These are phyloP conservation scores for Ganoderma leucocontextum DNA, from an alignment of 1,284 basidiomycete species.

Conservation along the genomic window DNA sequence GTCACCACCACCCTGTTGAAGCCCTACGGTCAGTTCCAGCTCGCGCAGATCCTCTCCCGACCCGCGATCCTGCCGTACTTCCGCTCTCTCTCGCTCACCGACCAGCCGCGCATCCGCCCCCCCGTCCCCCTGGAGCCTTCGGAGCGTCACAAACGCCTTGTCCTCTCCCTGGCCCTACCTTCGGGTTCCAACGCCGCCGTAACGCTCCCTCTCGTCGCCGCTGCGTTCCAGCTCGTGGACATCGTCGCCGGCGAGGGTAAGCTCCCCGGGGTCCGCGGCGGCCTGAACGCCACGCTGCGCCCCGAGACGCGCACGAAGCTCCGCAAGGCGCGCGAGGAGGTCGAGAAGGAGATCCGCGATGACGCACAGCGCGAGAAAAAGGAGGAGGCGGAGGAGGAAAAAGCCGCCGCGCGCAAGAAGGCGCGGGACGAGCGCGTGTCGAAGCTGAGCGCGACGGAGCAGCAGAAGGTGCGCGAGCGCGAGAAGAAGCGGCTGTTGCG, in stretches of 20 bases:
- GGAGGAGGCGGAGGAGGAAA: conserved; percentile 77
- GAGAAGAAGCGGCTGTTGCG: conserved; percentile 76
- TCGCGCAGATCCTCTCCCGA: conserved; percentile 67
- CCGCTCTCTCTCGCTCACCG: conserved; percentile 83
- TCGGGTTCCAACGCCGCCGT: conserved; percentile 55
- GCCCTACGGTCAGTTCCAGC: conserved; percentile 58
- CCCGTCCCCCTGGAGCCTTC: conserved; percentile 53
- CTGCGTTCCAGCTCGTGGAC: conserved; percentile 80
- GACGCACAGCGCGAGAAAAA: conserved; percentile 75
- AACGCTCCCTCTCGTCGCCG: conserved; percentile 68
- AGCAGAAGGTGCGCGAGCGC: conserved; percentile 84
- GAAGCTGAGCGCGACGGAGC: conserved; percentile 80
- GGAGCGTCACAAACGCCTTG: conserved; percentile 73
- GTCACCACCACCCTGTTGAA: conserved; percentile 84
- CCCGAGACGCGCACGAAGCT: conserved; percentile 85
- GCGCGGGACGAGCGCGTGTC: conserved; percentile 71
- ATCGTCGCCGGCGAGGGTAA: conserved; percentile 58
- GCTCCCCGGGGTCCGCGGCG: conserved; percentile 34
- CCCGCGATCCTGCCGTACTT: conserved; percentile 78
- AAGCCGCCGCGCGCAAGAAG: conserved; percentile 78
- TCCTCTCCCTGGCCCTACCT: conserved; percentile 71
- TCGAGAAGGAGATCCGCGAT: conserved; percentile 72
- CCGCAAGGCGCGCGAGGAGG: conserved; percentile 72
- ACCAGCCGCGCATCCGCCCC: conserved; percentile 82
- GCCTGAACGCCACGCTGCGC: conserved; percentile 55